A percentile compares a stretch with the other conserved stretches of the same genome.
Conservation (phyloP, 192 early-diverging fungal genomes). For the Podila verticillata region DNA sequence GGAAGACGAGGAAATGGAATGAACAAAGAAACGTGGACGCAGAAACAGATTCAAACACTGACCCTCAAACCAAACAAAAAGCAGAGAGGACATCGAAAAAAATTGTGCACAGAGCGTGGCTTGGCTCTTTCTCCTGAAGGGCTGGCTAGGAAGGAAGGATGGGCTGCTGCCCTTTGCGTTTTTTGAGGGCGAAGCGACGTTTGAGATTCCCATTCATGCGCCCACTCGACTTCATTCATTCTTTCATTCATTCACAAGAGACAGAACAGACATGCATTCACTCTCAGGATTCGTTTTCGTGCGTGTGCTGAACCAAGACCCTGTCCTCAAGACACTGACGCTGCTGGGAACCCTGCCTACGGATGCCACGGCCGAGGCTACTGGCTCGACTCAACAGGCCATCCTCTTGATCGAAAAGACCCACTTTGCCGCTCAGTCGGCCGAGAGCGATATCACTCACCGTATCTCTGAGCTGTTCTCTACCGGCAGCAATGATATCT, state of each 20-base stretch:
- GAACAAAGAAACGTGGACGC: no score
- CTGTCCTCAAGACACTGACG: conserved; percentile 40
- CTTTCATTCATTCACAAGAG: not conserved
- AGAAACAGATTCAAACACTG: no score
- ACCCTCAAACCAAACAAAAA: no score
- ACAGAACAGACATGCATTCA: conserved; percentile 14
- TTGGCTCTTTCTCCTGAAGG: no score
- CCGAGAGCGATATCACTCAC: conserved; percentile 33
- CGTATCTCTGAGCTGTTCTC: conserved; percentile 46
- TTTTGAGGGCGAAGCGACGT: not conserved
- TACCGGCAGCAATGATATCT: conserved; percentile 72
- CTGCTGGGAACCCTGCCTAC: conserved; percentile 29
- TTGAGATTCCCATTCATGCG: not conserved
- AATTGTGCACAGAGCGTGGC: no score
- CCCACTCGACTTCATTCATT: not conserved
- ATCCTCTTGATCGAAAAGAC: conserved; percentile 64
- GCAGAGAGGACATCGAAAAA: no score
- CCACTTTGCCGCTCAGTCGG: conserved; percentile 47
- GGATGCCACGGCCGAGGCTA: not conserved
- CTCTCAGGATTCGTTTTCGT: conserved; percentile 34
- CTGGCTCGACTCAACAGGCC: conserved; percentile 14
- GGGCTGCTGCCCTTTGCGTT: not conserved
- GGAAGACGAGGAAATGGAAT: not conserved
- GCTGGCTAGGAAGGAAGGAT: no score
- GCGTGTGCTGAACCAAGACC: conserved; percentile 41